Base-by-base conservation (phyloP, 179 eudicot species). In the Beta lomatogona region DNA sequence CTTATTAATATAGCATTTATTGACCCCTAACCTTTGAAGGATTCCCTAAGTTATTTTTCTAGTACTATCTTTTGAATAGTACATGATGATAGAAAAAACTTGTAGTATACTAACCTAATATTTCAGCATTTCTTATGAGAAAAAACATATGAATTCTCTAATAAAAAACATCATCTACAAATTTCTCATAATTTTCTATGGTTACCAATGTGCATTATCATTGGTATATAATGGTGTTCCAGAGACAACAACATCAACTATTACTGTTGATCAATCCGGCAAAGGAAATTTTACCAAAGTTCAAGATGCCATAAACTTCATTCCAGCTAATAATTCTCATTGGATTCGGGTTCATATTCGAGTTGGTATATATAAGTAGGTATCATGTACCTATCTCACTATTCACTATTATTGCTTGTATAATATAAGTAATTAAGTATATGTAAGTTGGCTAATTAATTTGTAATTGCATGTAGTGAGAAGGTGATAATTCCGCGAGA, bases 231-330 rank as follows among this genome's bases (percentile, higher is more conserved):
- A 13, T 19, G 45, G 57, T 50, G 46, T 65, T 53, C 64, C 9
- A 53, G 7, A 71, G 14, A 65, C 16, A 10, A 64, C 4, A 14
- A n/a, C 73, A n/a, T n/a, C n/a, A n/a, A 28, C 55, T n/a, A 65
- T 82, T 19, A 70, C 44, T 4, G 85, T 82, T 44, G 81, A 77
- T 71, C 77, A 69, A 67, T 52, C 64, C 11, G 81, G 78, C 6
- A 70, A 21, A 6, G 81, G 73, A 52, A 61, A 63, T 25, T 82
- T 60, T 50, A 82, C 77, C 46, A 82, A 61, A 52, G 73, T 82
- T 61, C 85, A 82, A 72, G 85, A 77, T 15, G 85, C 85, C 1
- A 75, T 82, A 48, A 72, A 82, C 25, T 82, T 67, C 64, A 57
- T 71, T 63, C 81, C 78, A 8, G 19, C 22, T 4, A n/a, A 71